Evolutionary conservation across 306 rosid species (phyloP).

Genomic region (Cyamopsis tetragonoloba): DNA sequence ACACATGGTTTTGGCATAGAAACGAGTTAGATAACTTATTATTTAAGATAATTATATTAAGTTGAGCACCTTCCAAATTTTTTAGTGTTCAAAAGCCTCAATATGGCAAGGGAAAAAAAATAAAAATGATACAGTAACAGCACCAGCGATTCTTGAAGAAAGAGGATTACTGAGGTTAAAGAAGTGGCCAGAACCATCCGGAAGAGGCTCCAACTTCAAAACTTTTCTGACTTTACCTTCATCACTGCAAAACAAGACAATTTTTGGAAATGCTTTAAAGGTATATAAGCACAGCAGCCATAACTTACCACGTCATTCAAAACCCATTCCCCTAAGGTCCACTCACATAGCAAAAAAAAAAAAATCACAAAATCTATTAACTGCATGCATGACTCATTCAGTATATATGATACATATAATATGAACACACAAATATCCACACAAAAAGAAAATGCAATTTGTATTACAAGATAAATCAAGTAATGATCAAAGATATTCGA

Average conservation of each 20-base stretch:
- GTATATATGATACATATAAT: background rate
- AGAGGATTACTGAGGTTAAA: slow-evolving; percentile 78
- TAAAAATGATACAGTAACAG: background rate
- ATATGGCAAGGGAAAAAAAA: background rate
- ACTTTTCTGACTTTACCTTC: slow-evolving; percentile 89
- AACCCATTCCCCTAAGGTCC: background rate
- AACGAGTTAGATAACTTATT: slow-evolving; percentile 6
- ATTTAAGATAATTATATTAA: background rate
- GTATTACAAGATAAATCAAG: slow-evolving; percentile 9
- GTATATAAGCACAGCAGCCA: background rate
- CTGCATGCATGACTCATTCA: background rate
- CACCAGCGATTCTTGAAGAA: slow-evolving; percentile 28
- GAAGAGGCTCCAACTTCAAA: slow-evolving; percentile 89
- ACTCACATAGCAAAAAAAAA: background rate
- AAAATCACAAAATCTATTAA: background rate
- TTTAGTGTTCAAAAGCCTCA: background rate
- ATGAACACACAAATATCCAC: background rate
- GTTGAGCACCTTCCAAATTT: background rate
- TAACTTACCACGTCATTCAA: background rate
- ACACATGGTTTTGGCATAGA: background rate
- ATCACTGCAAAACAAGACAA: slow-evolving; percentile 58
- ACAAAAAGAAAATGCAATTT: background rate
- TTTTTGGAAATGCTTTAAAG: background rate
- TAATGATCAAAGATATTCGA: background rate
- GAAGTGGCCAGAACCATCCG: slow-evolving; percentile 89